Conservation (phyloP, 129 eudicot genomes). For the Cynara cardunculus region DNA sequence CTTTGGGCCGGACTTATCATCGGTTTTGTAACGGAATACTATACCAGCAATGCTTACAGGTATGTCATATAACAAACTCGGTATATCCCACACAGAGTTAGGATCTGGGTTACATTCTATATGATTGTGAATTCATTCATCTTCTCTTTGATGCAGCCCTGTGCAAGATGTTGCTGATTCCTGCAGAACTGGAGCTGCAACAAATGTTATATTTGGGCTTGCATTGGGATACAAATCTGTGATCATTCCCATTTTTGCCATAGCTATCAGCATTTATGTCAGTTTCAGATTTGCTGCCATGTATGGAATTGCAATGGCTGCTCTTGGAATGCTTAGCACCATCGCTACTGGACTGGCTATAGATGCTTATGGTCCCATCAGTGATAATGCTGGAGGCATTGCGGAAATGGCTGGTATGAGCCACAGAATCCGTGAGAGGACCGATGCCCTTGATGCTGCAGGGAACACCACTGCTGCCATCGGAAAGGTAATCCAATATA, state of each 20-base stretch:
- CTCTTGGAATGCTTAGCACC: slow-evolving; percentile 91
- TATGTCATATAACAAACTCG: slow-evolving; percentile 5
- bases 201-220: slow-evolving; percentile 88
- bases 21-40: slow-evolving; percentile 77
- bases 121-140: neutral
- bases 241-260: slow-evolving; percentile 80
- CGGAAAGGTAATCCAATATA: slow-evolving; percentile 54
- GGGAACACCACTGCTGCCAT: slow-evolving; percentile 96
- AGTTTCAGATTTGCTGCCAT: slow-evolving; percentile 88
- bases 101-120: neutral
- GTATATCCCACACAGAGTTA: neutral
- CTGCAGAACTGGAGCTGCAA: slow-evolving; percentile 91
- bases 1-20: slow-evolving; percentile 83
- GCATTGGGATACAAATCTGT: slow-evolving; percentile 94
- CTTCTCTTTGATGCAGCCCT: slow-evolving; percentile 46
- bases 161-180: slow-evolving; percentile 98
- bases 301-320: slow-evolving; percentile 92
- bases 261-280: slow-evolving; percentile 73
- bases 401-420: slow-evolving; percentile 99
- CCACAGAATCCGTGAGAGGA: slow-evolving; percentile 78
- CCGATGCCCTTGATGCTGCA: slow-evolving; percentile 95
- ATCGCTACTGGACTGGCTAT: slow-evolving; percentile 92
- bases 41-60: slow-evolving; percentile 89
- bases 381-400: slow-evolving; percentile 94
- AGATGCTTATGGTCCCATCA: slow-evolving; percentile 92